Conservation (phyloP, 129 eudicot genomes). For the Chrysanthemum lavandulifolium region DNA sequence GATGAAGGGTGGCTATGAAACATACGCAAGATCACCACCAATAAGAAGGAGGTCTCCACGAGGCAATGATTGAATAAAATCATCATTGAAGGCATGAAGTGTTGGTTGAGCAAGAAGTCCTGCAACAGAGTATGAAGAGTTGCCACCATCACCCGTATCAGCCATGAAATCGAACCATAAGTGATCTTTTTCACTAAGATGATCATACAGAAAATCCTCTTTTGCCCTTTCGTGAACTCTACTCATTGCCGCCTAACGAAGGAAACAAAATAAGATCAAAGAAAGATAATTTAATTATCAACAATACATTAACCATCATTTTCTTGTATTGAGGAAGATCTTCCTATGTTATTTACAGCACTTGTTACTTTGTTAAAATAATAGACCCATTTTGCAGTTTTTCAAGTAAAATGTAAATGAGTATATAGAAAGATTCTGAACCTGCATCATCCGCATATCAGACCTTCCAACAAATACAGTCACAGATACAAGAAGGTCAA, state of each 20-base stretch:
- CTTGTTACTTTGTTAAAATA: no score
- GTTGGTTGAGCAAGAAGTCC: constrained; percentile 91
- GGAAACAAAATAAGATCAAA: constrained; percentile 11
- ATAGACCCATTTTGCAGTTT: background rate
- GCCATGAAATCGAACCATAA: constrained; percentile 99
- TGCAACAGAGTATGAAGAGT: constrained; percentile 82
- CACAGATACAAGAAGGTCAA: constrained; percentile 95
- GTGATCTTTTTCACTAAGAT: constrained; percentile 75
- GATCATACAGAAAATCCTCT: constrained; percentile 79
- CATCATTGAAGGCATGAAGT: constrained; percentile 37
- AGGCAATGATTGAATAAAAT: constrained; percentile 48
- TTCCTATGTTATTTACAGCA: background rate
- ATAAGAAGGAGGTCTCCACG: constrained; percentile 88
- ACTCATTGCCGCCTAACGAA: constrained; percentile 85
- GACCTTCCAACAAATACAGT: constrained; percentile 98
- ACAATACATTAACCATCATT: no score
- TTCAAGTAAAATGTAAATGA: background rate
- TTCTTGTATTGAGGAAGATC: no score
- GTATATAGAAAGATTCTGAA: constrained; percentile 13
- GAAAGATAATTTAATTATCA: background rate
- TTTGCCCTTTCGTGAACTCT: constrained; percentile 62
- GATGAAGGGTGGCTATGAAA: constrained; percentile 14
- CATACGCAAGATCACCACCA: constrained; percentile 99
- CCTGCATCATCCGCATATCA: constrained; percentile 99
- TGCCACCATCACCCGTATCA: constrained; percentile 99